A percentile compares a stretch with the other conserved stretches of the same genome.
Conservation (phyloP, 2,329 filamentous ascomycete species). For the Colletotrichum zoysiae region DNA sequence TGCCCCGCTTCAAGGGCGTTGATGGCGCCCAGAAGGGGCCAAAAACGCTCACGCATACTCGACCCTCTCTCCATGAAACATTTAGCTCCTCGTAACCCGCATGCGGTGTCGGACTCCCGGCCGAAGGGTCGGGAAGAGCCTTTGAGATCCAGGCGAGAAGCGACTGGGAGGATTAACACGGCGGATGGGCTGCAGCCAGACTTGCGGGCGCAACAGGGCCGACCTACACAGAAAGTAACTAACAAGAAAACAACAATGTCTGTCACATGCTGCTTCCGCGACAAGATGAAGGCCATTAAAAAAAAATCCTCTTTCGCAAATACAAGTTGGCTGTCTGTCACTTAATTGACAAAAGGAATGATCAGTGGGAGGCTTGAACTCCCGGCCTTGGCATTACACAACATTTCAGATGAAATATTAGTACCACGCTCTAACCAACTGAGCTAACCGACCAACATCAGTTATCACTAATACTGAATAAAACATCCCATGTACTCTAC, state of each 20-base stretch:
- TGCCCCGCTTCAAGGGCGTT: not conserved
- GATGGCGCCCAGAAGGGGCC: not conserved
- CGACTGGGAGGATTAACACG: not conserved
- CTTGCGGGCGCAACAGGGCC: not conserved
- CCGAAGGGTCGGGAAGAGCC: not conserved
- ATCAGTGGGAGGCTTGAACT: constrained; percentile 33
- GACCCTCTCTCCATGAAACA: not conserved
- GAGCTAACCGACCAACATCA: constrained; percentile 30
- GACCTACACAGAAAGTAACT: not conserved
- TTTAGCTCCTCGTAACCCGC: too few relatives aligned
- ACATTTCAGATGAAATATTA: constrained; percentile 9
- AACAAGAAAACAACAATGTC: too few relatives aligned
- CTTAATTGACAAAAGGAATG: not conserved
- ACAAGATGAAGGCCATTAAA: not conserved
- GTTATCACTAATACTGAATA: too few relatives aligned
- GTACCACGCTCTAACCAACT: constrained; percentile 31
- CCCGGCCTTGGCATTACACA: constrained; percentile 26
- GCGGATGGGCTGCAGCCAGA: not conserved
- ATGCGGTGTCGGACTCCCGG: not conserved
- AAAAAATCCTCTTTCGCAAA: too few relatives aligned
- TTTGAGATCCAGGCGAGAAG: not conserved
- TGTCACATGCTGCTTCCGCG: not conserved
- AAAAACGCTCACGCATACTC: not conserved
- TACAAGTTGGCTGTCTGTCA: not conserved
- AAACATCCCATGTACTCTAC: too few relatives aligned